Percentiles rank a stretch among this genome's conserved stretches.
phyloP scores from a whole-genome alignment of 768 basidiomycete species.

The Calvatia gigantea region DNA sequence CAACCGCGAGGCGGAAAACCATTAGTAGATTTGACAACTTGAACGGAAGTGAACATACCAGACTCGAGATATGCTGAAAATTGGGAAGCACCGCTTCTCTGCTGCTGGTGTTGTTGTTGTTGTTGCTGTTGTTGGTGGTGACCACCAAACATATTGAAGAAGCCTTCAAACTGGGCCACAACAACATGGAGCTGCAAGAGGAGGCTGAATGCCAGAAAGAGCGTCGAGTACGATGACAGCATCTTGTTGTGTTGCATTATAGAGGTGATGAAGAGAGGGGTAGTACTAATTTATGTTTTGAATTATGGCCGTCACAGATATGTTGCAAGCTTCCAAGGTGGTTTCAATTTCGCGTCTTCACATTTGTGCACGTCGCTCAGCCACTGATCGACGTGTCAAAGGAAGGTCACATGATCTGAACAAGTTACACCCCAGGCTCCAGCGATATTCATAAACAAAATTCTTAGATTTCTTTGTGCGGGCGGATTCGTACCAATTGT shows the following conservation, averaged over 20 bases:
- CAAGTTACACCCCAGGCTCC: background rate
- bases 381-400: constrained; percentile 8
- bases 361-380: constrained; percentile 1
- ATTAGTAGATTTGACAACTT: too few relatives aligned
- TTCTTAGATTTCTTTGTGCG: too few relatives aligned
- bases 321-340: background rate
- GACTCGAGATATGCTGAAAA: constrained; percentile 65
- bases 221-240: background rate
- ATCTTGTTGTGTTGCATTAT: background rate
- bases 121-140: constrained; percentile 56
- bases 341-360: background rate
- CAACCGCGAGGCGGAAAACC: too few relatives aligned
- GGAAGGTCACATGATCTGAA: background rate
- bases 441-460: background rate
- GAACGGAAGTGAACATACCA: constrained; percentile 48
- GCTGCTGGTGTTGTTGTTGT: constrained; percentile 59
- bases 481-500: too few relatives aligned
- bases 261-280: background rate
- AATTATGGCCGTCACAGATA: background rate
- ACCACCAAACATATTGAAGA: constrained; percentile 70
- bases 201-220: constrained; percentile 20
- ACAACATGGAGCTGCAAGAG: constrained; percentile 34
- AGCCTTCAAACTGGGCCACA: constrained; percentile 74
- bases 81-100: constrained; percentile 51
- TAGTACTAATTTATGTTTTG: background rate